Evolutionary conservation across 441 rosid species (phyloP), one percentile per base, ranked within the genome.

Genomic region (Adansonia rubrostipa): DNA sequence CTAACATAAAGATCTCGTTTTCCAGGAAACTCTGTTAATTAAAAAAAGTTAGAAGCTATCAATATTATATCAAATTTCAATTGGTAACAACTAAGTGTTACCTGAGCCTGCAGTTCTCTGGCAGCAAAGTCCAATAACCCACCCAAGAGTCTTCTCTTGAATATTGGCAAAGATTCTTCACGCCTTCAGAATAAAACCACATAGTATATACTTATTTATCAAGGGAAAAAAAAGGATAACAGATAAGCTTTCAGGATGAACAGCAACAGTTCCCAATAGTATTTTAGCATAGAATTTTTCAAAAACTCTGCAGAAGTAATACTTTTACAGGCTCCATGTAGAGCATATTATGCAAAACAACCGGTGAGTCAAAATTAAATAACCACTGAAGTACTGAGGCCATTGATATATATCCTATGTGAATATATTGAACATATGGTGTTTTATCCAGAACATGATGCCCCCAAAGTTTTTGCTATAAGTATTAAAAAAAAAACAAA

Each of bases 51-150:
- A 65, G 58, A 81, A 67, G 68, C 10, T 45, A 80, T 48, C 73
- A 54, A 64, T 50, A 47, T 45, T 51, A 19, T 51, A 71, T 28
- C 61, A 71, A 51, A 28, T 7, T 14, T n/a, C 56, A 58, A 60
- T 13, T 44, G 50, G 6, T 53, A 40, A 53, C 56, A 56, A 66
- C 63, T 54, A 67, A 54, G 42, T 5, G 40, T 67, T 87, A 97
- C 99, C 99, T 97, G 99, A 83, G 87, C 97, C 89, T 92, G 99
- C 80, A 97, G 85, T 87, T 97, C 99, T 84, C 99, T 88, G 64
- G 99, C 96, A 86, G 99, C 91, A 88, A 97, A 97, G 83, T 97
- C 99, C 80, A 95, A 90, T 88, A 97, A 90, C 71, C 92, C 93
- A 86, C 96, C 95, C 86, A 97, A 89, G 83, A 97, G 99, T 86